Base-by-base conservation (phyloP, 1,284 basidiomycete genomes). In the Cutaneotrichosporon spelunceum region DNA sequence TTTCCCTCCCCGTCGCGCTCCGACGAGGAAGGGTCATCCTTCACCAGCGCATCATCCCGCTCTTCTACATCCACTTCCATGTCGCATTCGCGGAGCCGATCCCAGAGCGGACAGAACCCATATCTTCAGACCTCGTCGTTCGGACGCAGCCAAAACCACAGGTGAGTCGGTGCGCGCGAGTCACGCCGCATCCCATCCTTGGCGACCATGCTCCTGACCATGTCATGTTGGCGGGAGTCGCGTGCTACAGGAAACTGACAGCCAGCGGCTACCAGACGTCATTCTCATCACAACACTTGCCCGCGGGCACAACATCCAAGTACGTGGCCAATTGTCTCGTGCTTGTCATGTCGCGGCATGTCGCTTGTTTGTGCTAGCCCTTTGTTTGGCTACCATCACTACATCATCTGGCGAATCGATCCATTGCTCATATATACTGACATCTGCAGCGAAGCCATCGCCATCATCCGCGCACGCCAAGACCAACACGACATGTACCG, bases 241-340 rank as follows among this genome's bases (percentile, higher is more conserved):
- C 39, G 39, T 7, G 39, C 39, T 7, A n/a, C 39, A 42, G 19
- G 39, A n/a, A 19, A 19, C 39, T 42, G 39, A 42, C 19, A n/a
- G 39, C 39, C 9, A 42, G 39, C 19, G 19, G 39, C 39, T 19
- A 42, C 4, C 19, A 42, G 36, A 19, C 36, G 39, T 42, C 39
- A 19, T 42, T 42, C 19, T 42, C 39, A 42, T 42, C 39, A 42
- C 39, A 47, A 13, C 23, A 47, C 14, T 13, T 27, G 9, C 49
- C 49, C 9, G 23, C 33, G 10, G 21, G 33, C 52, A 53, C 52
- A 8, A 14, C 33, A 7, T 34, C 34, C n/a, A 53, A 53, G 52
- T 53, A 21, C 23, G 52, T 50, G 48, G 48, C 47, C 47, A n/a
- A 49, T 49, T 50, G 48, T 50, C 13, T 26, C 26, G 48, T 50